Evolutionary conservation across 108 stramenopile genomes (phyloP), one percentile per base, ranked within the genome.

Genomic region (Aurantiochytrium sp.): DNA sequence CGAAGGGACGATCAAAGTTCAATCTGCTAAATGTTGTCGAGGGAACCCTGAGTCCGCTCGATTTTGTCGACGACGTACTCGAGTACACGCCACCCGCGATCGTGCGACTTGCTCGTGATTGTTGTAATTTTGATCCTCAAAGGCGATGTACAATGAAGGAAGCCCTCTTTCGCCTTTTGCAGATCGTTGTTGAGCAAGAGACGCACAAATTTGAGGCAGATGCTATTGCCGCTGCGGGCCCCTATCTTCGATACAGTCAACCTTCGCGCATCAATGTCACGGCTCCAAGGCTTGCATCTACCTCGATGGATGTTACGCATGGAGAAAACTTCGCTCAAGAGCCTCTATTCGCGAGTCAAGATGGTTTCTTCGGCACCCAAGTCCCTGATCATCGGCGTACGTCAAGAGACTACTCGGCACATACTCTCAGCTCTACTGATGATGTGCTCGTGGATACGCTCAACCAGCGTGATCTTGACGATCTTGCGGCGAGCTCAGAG

Each of bases 161-260:
- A 53, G 76, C 76, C 76, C 51, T 83, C n/a, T 83, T 83, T 53
- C 49, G 51, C 49, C 76, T 83, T 83, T 53, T 83, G 76, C 76
- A 53, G n/a, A 83, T 83, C 49, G 76, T 53, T 4, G 76, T 83
- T 6, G 76, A 83, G 51, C 76, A 83, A 45, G 76, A 83, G 23
- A 83, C 76, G 6, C n/a, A 23, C 51, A 83, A 83, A 23, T 21
- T 83, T 25, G 76, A 83, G 76, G 76, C 76, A 6, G 76, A 83
- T 35, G 76, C 76, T 12, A 35, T 83, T 12, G 76, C 76, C 6
- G 51, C 51, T 47, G 76, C 76, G 51, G 76, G 76, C 3, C 76
- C 76, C 28, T 83, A 83, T 23, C 12, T 83, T 12, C 76, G 76
- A 6, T 83, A 83, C 51, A 83, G 76, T 45, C 76, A 83, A 23